These are phyloP conservation scores for Salvia splendens DNA, from an alignment of 257 asterid species.

Conservation along the genomic window DNA sequence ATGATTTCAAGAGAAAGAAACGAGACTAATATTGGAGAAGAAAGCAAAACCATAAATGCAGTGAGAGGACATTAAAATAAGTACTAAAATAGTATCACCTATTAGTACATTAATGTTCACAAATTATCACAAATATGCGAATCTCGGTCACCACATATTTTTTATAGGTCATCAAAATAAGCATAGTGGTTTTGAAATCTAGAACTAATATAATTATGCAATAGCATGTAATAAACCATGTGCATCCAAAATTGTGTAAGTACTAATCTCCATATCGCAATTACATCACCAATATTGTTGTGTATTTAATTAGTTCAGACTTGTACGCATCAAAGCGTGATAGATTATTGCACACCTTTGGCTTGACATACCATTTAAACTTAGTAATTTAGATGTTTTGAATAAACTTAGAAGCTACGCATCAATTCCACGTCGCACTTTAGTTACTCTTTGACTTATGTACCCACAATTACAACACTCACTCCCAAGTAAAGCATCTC, in stretches of 20 bases:
- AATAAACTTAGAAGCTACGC: conserved; percentile 80
- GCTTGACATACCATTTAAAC: neutral
- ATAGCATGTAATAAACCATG: neutral
- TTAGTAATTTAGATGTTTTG: conserved; percentile 25
- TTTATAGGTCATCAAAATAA: too few species aligned
- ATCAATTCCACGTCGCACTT: conserved; percentile 62
- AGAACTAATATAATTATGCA: too few species aligned
- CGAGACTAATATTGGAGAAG: too few species aligned
- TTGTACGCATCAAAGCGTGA: conserved; percentile 64
- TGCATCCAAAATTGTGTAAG: neutral
- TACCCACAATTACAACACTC: neutral
- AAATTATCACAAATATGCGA: too few species aligned
- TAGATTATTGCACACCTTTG: neutral
- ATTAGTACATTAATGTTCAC: too few species aligned
- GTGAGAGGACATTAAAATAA: too few species aligned
- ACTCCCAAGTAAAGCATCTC: neutral
- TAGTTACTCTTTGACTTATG: conserved; percentile 55
- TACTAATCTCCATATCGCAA: neutral
- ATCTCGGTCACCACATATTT: too few species aligned
- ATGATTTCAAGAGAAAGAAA: too few species aligned
- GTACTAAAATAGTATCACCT: too few species aligned
- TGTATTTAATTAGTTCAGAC: conserved; percentile 27
- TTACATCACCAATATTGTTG: neutral
- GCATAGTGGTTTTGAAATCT: too few species aligned
- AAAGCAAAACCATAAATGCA: too few species aligned